A percentile compares a stretch with the other conserved stretches of the same genome.
Conservation (phyloP, 495 filamentous ascomycete genomes). For the Xylaria curta region DNA sequence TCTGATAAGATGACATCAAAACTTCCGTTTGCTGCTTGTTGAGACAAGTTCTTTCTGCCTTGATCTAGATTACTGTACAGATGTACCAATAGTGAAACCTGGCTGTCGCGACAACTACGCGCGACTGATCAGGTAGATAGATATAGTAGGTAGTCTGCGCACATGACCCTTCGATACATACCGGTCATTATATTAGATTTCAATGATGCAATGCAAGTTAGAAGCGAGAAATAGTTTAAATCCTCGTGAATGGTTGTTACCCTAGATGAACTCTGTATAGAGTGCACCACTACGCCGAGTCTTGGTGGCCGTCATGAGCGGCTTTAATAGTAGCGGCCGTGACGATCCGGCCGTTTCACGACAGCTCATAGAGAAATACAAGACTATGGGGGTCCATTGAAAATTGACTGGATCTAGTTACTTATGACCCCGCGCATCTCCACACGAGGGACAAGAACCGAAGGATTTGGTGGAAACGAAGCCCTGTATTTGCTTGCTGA, state of each 20-base stretch:
- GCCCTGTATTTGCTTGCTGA: not conserved
- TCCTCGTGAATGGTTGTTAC: not conserved
- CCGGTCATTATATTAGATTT: not conserved
- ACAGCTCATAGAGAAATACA: not conserved
- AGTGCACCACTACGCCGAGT: not conserved
- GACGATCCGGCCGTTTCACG: constrained; percentile 3
- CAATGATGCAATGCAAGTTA: not conserved
- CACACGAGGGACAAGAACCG: not conserved
- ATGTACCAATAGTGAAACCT: not conserved
- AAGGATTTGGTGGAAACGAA: not conserved
- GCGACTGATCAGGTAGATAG: not conserved
- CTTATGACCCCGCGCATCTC: not conserved
- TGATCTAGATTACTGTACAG: not conserved
- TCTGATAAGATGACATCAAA: constrained; percentile 25
- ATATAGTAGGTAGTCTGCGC: not conserved
- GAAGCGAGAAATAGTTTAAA: not conserved
- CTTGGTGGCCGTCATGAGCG: not conserved
- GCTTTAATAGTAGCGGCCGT: not conserved
- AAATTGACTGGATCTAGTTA: not conserved
- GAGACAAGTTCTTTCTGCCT: not conserved
- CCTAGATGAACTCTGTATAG: not conserved
- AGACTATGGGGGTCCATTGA: not conserved
- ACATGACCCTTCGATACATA: not conserved
- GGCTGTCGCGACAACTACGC: not conserved
- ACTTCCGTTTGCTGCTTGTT: constrained; percentile 15